Conservation (phyloP, 257 asterid species). For the Coffea eugenioides region DNA sequence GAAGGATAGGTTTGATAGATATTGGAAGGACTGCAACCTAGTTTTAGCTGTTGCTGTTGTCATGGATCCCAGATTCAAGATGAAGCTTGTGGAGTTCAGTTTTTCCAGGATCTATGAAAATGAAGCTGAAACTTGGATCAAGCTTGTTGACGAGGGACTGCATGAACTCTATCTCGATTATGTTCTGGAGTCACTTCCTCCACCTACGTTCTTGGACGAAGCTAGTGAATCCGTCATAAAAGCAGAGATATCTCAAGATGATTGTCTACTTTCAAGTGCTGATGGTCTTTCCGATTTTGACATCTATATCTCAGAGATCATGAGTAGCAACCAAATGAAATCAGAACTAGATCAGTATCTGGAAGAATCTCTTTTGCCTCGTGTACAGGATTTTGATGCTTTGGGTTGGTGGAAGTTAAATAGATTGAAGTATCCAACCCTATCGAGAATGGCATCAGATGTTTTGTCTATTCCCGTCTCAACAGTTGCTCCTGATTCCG, state of each 20-base stretch:
- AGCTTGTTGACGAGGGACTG: slow-evolving; percentile 15
- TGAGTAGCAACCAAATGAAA: slow-evolving; percentile 39
- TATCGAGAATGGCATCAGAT: slow-evolving; percentile 74
- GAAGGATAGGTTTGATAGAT: slow-evolving; percentile 25
- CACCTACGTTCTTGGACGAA: slow-evolving; percentile 16
- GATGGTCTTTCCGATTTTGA: slow-evolving; percentile 21
- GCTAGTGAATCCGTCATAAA: slow-evolving; percentile 11
- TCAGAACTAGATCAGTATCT: slow-evolving; percentile 66
- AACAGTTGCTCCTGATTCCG: slow-evolving; percentile 45
- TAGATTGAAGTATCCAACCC: slow-evolving; percentile 50
- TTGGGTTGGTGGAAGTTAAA: slow-evolving; percentile 84
- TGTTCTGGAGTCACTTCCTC: slow-evolving; percentile 22
- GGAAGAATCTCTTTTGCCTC: slow-evolving; percentile 57
- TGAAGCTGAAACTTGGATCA: slow-evolving; percentile 21
- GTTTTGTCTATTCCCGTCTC: slow-evolving; percentile 70
- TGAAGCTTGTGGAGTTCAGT: slow-evolving; percentile 29
- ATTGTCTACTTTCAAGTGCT: slow-evolving; percentile 5
- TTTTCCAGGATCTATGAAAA: slow-evolving; percentile 19
- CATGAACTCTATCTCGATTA: slow-evolving; percentile 25
- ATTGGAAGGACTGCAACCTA: slow-evolving; percentile 27
- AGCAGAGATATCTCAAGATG: slow-evolving; percentile 13
- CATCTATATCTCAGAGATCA: slow-evolving; percentile 29
- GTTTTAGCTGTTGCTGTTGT: slow-evolving; percentile 35
- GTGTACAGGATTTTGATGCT: slow-evolving; percentile 70
- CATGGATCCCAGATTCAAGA: slow-evolving; percentile 38